Conservation (phyloP, 345 rosid genomes). For the Hibiscus mutabilis region DNA sequence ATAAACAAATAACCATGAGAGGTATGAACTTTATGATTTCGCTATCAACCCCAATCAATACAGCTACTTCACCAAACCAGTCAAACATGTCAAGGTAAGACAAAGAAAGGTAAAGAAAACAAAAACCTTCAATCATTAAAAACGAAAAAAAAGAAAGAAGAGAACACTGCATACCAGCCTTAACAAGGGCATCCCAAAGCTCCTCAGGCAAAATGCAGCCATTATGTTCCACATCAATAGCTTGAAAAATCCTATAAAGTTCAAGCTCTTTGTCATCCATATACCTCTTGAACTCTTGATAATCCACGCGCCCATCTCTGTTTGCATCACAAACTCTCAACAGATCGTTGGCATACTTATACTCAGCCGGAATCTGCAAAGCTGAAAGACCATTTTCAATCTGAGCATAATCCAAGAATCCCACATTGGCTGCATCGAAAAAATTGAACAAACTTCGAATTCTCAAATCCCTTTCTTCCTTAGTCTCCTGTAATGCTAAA, state of each 20-base stretch:
- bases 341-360: constrained; percentile 76
- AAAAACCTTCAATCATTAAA: not conserved
- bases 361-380: constrained; percentile 61
- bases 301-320: constrained; percentile 81
- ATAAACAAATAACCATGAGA: not conserved
- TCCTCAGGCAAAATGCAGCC: constrained; percentile 88
- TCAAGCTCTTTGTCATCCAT: constrained; percentile 88
- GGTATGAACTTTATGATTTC: not conserved
- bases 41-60: constrained; percentile 4
- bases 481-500: constrained; percentile 66
- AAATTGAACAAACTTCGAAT: constrained; percentile 61
- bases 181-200: constrained; percentile 73
- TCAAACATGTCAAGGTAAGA: not conserved
- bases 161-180: constrained; percentile 51
- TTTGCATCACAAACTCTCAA: constrained; percentile 71
- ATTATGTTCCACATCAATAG: constrained; percentile 70
- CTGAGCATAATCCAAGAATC: constrained; percentile 70
- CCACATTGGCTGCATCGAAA: constrained; percentile 56
- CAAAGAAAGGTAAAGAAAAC: not conserved
- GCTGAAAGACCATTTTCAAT: constrained; percentile 81
- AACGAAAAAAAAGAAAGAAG: not conserved
- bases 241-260: constrained; percentile 55
- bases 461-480: constrained; percentile 68
- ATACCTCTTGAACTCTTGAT: constrained; percentile 74
- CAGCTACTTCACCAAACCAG: constrained; percentile 2